Evolutionary conservation across 106 monocot genomes (phyloP).

Genomic region (Dendrobium nobile): DNA sequence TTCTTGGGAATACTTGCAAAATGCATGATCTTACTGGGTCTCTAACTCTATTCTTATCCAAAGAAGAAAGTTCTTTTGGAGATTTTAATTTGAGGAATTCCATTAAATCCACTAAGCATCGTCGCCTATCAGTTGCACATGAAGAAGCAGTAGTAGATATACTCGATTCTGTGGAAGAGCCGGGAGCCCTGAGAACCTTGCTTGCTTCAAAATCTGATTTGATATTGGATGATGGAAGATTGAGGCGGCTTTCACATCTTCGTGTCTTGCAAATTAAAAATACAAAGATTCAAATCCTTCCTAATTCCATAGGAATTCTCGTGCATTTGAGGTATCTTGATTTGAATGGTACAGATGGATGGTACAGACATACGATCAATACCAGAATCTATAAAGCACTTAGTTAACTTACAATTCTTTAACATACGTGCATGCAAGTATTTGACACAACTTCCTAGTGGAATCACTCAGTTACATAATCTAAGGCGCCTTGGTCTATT

Average conservation of each 20-base stretch:
- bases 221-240: background rate
- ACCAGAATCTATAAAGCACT: slow-evolving; percentile 24
- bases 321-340: slow-evolving; percentile 26
- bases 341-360: too few relatives aligned
- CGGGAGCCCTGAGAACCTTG: slow-evolving; percentile 20
- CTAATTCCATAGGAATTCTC: slow-evolving; percentile 24
- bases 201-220: background rate
- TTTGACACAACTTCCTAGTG: slow-evolving; percentile 12
- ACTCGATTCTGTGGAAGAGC: background rate
- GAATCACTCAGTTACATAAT: slow-evolving; percentile 8
- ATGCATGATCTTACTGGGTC: slow-evolving; percentile 33
- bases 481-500: slow-evolving; percentile 14
- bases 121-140: background rate
- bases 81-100: background rate
- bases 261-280: slow-evolving; percentile 20
- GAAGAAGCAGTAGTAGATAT: background rate
- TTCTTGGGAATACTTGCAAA: slow-evolving; percentile 1
- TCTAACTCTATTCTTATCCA: slow-evolving; percentile 19
- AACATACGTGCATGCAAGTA: slow-evolving; percentile 5
- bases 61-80: slow-evolving; percentile 5
- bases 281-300: slow-evolving; percentile 9
- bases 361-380: slow-evolving; percentile 10
- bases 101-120: background rate
- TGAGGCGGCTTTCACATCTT: background rate
- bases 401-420: slow-evolving; percentile 27